A percentile compares a stretch with the other conserved stretches of the same genome.
Conservation (phyloP, 2,329 filamentous ascomycete species). For the Leptographium wingfieldii region DNA sequence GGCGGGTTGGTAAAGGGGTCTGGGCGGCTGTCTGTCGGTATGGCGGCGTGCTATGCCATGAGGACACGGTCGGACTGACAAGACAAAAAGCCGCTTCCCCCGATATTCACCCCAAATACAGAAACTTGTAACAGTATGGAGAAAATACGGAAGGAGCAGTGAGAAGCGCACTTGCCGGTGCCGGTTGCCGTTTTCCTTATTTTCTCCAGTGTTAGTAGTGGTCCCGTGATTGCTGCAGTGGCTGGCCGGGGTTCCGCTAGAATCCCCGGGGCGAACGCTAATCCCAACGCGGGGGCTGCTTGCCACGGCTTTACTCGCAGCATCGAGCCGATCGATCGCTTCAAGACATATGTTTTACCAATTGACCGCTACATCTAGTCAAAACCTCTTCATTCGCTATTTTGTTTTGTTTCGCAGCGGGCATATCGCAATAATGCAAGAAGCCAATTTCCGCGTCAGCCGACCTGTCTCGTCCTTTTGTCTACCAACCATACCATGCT, state of each 20-base stretch:
- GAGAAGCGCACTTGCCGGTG: background rate
- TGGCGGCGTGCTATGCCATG: background rate
- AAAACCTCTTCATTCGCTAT: background rate
- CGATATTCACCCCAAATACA: background rate
- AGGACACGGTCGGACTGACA: background rate
- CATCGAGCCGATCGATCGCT: background rate
- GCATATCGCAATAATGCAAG: background rate
- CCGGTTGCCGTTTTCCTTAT: background rate
- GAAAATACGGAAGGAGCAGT: background rate
- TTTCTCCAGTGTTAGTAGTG: background rate
- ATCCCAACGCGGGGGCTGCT: background rate
- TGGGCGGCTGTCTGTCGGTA: background rate
- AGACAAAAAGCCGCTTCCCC: background rate
- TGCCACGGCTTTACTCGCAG: background rate
- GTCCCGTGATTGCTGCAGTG: background rate
- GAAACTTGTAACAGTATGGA: background rate
- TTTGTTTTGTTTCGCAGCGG: background rate
- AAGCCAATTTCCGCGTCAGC: background rate
- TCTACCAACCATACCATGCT: background rate
- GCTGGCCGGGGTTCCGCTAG: conserved; percentile 8
- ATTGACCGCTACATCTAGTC: background rate
- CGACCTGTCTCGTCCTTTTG: background rate
- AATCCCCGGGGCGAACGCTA: conserved; percentile 6
- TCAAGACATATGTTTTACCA: background rate
- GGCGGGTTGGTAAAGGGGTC: background rate